Percentiles rank a stretch among this genome's conserved stretches.
These are phyloP conservation scores for Stachybotrys chartarum DNA, from an alignment of 2,329 filamentous ascomycete species.

Conservation along the genomic window DNA sequence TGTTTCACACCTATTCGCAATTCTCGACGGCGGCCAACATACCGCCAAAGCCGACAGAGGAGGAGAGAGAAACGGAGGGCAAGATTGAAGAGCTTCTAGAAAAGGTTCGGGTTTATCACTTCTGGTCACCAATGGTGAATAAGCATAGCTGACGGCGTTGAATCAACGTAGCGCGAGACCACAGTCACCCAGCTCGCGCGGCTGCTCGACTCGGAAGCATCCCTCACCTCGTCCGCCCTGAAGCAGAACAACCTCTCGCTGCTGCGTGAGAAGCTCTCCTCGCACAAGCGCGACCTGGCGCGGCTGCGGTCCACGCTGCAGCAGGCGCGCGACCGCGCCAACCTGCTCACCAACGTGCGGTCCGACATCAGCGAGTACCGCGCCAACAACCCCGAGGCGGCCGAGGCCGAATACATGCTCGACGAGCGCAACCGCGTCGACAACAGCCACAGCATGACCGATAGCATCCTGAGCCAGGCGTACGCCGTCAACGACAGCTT, in stretches of 20 bases:
- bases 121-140: neutral
- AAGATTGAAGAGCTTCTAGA: conserved; percentile 80
- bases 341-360: conserved; percentile 83
- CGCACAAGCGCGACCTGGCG: conserved; percentile 76
- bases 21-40: conserved; percentile 76
- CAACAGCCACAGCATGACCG: conserved; percentile 80
- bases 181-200: conserved; percentile 77
- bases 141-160: neutral
- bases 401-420: conserved; percentile 96
- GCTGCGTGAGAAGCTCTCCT: conserved; percentile 80
- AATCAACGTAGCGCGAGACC: conserved; percentile 59
- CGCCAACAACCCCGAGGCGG: conserved; percentile 69
- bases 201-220: conserved; percentile 86
- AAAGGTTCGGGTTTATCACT: conserved; percentile 47
- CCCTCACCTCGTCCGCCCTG: conserved; percentile 80
- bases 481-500: conserved; percentile 97
- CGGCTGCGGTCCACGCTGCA: conserved; percentile 67
- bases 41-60: conserved; percentile 74
- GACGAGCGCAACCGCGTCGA: conserved; percentile 81
- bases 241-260: conserved; percentile 94
- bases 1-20: conserved; percentile 84
- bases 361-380: conserved; percentile 89
- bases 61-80: conserved; percentile 71
- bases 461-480: conserved; percentile 86
- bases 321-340: conserved; percentile 77